phyloP scores from a whole-genome alignment of 768 basidiomycete species.

The Guyanaporus albipodus region DNA sequence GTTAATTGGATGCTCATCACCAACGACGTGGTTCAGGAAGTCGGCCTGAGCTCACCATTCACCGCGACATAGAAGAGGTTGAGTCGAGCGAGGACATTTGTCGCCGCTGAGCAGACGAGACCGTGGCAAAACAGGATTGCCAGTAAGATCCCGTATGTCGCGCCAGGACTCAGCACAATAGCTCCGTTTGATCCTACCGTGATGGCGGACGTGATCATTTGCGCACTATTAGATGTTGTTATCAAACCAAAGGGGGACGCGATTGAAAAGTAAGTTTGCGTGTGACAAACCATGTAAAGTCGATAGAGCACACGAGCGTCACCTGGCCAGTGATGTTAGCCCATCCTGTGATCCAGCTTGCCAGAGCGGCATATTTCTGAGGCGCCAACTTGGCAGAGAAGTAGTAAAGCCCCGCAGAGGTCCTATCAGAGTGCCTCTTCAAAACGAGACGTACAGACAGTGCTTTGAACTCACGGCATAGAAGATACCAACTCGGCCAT shows the following conservation, averaged over 20 bases:
- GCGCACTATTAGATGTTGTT: constrained; percentile 41
- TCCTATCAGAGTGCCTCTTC: constrained; percentile 37
- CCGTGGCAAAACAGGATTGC: constrained; percentile 66
- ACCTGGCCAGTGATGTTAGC: constrained; percentile 72
- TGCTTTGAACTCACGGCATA: constrained; percentile 57
- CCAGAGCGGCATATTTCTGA: constrained; percentile 53
- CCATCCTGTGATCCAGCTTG: constrained; percentile 60
- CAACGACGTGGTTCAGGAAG: not conserved
- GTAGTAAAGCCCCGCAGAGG: constrained; percentile 76
- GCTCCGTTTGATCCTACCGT: constrained; percentile 55
- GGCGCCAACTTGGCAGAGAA: constrained; percentile 75
- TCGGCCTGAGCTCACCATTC: constrained; percentile 44
- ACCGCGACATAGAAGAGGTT: constrained; percentile 66
- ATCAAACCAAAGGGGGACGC: not conserved
- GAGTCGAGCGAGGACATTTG: constrained; percentile 58
- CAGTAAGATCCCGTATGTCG: constrained; percentile 64
- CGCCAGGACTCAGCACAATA: constrained; percentile 48
- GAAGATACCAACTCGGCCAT: constrained; percentile 71
- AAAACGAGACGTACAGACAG: not conserved
- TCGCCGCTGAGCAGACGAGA: constrained; percentile 67
- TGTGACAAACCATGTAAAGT: constrained; percentile 55
- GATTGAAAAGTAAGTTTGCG: not conserved
- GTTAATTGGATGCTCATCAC: constrained; percentile 1
- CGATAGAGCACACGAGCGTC: constrained; percentile 69
- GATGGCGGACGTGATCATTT: constrained; percentile 74